Evolutionary conservation across 345 rosid genomes (phyloP), one percentile per base, ranked within the genome.

Genomic region (Rubroshorea leprosula): DNA sequence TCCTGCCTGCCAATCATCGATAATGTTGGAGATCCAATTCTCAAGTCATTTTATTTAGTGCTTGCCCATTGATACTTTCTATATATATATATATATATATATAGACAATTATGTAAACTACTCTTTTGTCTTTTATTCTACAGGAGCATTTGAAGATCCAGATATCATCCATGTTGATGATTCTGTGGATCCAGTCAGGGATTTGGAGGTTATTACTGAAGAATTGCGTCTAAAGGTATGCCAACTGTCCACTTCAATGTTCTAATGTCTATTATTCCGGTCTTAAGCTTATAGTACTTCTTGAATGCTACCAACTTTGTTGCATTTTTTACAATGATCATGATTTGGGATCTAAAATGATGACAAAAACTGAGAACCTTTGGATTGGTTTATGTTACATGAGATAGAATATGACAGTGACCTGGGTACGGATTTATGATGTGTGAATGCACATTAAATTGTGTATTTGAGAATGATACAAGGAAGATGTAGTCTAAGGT

Each of bases 91-190:
- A n/a, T 38, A 22, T 0, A 7, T 13, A 17, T 38, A 15, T 65
- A 13, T 35, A n/a, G n/a, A n/a, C 41, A 35, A 35, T 35, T 6
- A 35, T 35, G 41, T 35, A 35, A 35, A 35, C 12, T 35, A 35
- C 12, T 35, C 11, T 6, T 35, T 8, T 2, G 7, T 10, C 9
- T 35, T 35, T 1, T 3, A 35, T 0, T 43, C 10, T 62, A 2
- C 61, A 92, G 97, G 98, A 61, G 99, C 99, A 54, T 93, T 93
- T 71, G 99, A 93, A 70, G 97, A 93, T 80, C 61, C 97, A 10
- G 97, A 93, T 63, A 83, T 93, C 66, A 80, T 93, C 64, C 99
- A 93, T 70, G 99, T 93, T 1, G 99, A 93, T 75, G 99, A 93
- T 64, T 18, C 83, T 35, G 78, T 93, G 29, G 97, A 93, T 70